Percentiles rank a stretch among this genome's conserved stretches.
Conservation (phyloP, 225 moss, liverwort and hornwort genomes). For the Ulota crispa region DNA sequence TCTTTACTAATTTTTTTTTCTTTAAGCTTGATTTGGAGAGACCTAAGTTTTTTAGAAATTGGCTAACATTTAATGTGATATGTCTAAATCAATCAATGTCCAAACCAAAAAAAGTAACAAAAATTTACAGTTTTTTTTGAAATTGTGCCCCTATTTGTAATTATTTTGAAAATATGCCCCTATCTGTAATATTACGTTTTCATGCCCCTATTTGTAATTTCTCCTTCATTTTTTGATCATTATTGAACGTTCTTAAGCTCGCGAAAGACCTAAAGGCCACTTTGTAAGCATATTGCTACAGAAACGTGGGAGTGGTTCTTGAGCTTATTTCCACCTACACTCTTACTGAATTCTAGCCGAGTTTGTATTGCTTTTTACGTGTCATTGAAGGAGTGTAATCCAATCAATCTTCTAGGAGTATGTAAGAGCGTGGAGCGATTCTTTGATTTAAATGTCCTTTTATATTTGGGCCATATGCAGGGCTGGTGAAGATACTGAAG, state of each 20-base stretch:
- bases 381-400: background rate
- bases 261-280: background rate
- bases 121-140: no score
- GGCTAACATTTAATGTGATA: no score
- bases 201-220: no score
- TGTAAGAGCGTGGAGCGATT: background rate
- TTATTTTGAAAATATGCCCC: no score
- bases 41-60: no score
- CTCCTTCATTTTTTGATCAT: background rate
- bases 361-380: background rate
- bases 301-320: background rate
- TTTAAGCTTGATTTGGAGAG: no score
- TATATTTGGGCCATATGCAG: conserved; percentile 17
- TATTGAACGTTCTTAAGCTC: background rate
- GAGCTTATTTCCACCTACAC: background rate
- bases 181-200: no score
- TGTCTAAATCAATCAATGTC: no score
- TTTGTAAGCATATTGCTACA: background rate
- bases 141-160: no score
- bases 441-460: background rate
- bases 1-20: no score
- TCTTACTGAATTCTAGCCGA: background rate
- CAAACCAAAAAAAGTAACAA: no score
- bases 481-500: conserved; percentile 80
- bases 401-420: background rate